phyloP scores from a whole-genome alignment of 768 basidiomycete genomes.

The Suillus subalutaceus region DNA sequence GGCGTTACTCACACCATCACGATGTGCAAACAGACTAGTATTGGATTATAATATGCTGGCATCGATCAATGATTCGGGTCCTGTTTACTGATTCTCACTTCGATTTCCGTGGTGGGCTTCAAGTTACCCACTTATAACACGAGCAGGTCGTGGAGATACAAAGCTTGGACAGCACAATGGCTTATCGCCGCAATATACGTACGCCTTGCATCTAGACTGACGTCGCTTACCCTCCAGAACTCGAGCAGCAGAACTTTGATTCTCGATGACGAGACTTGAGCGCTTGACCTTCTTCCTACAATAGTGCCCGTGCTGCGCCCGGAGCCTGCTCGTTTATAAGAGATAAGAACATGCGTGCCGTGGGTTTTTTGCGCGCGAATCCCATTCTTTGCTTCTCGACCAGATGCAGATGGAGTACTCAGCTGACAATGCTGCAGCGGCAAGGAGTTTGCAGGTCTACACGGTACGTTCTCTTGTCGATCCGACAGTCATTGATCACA shows the following conservation, averaged over 20 bases:
- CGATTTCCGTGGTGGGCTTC: background rate
- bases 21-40: background rate
- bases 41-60: slow-evolving; percentile 1
- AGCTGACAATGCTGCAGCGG: too few species aligned
- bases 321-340: background rate
- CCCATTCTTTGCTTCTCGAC: too few species aligned
- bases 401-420: background rate
- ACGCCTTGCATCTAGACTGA: background rate
- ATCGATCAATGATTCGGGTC: background rate
- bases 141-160: background rate
- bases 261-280: background rate
- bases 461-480: background rate
- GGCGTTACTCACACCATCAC: background rate
- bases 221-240: background rate
- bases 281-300: background rate
- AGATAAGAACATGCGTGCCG: background rate
- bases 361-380: background rate
- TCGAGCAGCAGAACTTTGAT: background rate
- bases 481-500: background rate
- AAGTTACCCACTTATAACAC: background rate
- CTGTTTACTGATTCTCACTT: background rate
- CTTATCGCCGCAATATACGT: background rate
- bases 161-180: background rate
- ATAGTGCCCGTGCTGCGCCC: background rate
- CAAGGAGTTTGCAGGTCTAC: background rate